Evolutionary conservation across 2,329 filamentous ascomycete genomes (phyloP), one percentile per base, ranked within the genome.

Genomic region (Sclerotinia trifoliorum): DNA sequence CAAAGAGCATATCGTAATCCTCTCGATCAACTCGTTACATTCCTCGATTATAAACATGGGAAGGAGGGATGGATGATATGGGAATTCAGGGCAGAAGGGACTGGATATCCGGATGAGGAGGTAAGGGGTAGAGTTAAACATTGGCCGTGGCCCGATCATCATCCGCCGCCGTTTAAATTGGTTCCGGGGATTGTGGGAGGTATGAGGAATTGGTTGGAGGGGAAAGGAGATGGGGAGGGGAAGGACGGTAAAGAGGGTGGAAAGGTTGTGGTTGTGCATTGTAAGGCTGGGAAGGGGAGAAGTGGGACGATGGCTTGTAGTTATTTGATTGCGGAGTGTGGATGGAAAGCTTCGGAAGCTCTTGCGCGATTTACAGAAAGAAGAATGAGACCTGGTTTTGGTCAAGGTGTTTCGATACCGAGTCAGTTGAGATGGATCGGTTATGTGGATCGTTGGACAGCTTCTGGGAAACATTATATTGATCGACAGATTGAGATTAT

Each of bases 71-170:
- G 95, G 95, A 88, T 90, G 3, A 97, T 99, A 75, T 99, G 94
- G 93, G 95, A 99, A 80, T 99, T 99, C 75, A 89, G 95, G 57
- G 95, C 93, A 48, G 95, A 99, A 78, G 95, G 95, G 6, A 97
- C 95, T 0, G 95, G 95, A 1, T 99, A 99, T 76, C 93, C 93
- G 0, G 95, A 99, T 77, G 86, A 88, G 24, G 91, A 94, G 68
- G 94, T 99, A 1, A 93, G 97, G 78, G 85, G 87, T 46, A 86
- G 94, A 3, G 89, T 98, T 71, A 87, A 90, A 71, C 95, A 99
- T 80, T 98, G 94, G 76, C 95, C 95, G 0, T 99, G 92, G 88
- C 95, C 95, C 0, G 95, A 99, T 78, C 95, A 99, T 77, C 95
- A 99, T 78, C 95, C 95, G 4, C 95, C 95, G 65, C 95, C 95